These are phyloP conservation scores for Lenwebbia sp. DNA, from an alignment of 345 rosid species.

Conservation along the genomic window DNA sequence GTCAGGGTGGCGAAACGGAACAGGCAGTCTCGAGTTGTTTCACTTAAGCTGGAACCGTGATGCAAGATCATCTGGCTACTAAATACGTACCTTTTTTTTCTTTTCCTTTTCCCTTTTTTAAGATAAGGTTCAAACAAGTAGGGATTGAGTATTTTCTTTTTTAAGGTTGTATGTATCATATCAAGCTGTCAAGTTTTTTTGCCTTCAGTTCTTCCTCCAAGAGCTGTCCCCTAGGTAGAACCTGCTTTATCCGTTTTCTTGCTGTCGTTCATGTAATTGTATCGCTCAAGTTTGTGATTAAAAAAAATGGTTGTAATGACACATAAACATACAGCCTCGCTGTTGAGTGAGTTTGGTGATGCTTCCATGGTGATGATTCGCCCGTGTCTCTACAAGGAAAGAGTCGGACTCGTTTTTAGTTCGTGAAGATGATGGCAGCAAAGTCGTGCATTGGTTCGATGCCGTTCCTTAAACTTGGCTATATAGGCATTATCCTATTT, in stretches of 20 bases:
- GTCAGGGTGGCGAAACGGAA: constrained; percentile 88
- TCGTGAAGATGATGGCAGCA: background rate
- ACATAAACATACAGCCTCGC: background rate
- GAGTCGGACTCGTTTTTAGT: background rate
- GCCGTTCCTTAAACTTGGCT: background rate
- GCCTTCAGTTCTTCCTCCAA: background rate
- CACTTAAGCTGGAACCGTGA: constrained; percentile 96
- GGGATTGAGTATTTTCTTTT: background rate
- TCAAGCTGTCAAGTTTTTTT: background rate
- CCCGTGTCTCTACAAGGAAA: background rate
- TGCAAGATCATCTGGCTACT: constrained; percentile 2
- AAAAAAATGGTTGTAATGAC: background rate
- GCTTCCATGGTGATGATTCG: background rate
- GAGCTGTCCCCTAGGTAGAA: background rate
- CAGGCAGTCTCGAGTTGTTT: constrained; percentile 94
- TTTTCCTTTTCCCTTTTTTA: background rate
- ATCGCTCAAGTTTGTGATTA: background rate
- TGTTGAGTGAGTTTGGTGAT: background rate
- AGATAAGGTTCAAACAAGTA: background rate
- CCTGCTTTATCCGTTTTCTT: background rate
- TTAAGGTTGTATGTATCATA: background rate
- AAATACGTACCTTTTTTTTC: background rate
- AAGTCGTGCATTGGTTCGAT: background rate
- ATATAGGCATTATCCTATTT: background rate
- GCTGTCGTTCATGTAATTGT: background rate